Conservation (phyloP, 805 yeast species). For the Candida mattraensis region DNA sequence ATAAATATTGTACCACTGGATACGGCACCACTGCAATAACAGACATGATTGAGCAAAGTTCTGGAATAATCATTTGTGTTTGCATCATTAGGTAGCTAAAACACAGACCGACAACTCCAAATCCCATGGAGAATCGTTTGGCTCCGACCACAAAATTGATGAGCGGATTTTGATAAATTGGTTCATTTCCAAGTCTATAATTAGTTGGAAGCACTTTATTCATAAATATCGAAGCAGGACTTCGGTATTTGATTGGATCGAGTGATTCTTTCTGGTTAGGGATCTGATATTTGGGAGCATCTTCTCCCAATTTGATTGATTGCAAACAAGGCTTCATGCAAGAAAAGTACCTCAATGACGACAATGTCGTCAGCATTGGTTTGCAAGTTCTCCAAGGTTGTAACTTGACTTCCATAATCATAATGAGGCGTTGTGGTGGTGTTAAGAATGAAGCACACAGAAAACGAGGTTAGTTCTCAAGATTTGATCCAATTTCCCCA, state of each 20-base stretch:
- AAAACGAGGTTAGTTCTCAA: no score
- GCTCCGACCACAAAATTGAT: slow-evolving; percentile 60
- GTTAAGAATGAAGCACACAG: no score
- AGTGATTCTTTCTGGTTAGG: slow-evolving; percentile 22
- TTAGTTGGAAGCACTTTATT: slow-evolving; percentile 44
- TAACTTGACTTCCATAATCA: no score
- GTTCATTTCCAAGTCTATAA: slow-evolving; percentile 55
- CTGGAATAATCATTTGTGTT: slow-evolving; percentile 52
- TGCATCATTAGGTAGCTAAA: slow-evolving; percentile 59
- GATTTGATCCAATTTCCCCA: no score
- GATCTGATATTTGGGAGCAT: slow-evolving; percentile 28
- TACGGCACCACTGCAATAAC: slow-evolving; percentile 49
- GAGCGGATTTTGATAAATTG: slow-evolving; percentile 65
- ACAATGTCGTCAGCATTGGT: not conserved
- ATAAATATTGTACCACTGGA: slow-evolving; percentile 56
- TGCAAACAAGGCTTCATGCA: slow-evolving; percentile 4
- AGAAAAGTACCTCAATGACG: not conserved
- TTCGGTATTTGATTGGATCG: slow-evolving; percentile 26
- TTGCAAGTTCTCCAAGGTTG: no score
- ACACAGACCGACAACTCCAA: slow-evolving; percentile 58
- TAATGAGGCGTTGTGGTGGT: no score
- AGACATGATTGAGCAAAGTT: slow-evolving; percentile 42
- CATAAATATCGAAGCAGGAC: slow-evolving; percentile 33
- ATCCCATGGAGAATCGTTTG: slow-evolving; percentile 61
- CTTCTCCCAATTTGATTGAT: slow-evolving; percentile 31